Base-by-base conservation (phyloP, 164 flowering plant species). In the Tetrastigma voinierianum region DNA sequence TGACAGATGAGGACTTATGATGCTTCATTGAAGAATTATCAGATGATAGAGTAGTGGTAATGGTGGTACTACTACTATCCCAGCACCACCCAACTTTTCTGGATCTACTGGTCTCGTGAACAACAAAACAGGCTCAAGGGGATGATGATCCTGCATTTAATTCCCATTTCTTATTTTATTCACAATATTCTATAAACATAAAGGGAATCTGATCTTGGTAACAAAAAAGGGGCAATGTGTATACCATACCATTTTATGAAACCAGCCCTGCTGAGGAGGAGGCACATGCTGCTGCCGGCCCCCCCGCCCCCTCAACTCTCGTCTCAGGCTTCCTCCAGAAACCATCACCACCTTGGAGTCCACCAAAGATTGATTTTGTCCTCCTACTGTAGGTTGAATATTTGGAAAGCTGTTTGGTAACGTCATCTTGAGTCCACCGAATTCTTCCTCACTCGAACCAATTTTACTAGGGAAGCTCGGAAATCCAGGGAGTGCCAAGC, bases 361-460 rank as follows among this genome's bases (percentile, higher is more conserved):
- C 1, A 58, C 15, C 15, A 74, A 78, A 71, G 81, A 77, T 19
- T 55, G 65, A 78, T 76, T 81, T 59, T 76, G 90, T 43, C 53
- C 52, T 43, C 53, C 52, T 51, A 78, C 61, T 70, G 78, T 70
- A 60, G 83, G 82, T 59, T 82, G 84, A n/a, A 59, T 57, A 19
- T 69, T 84, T 14, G 75, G 83, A 58, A 79, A 83, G 68, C 68
- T 73, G 67, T 67, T 85, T 25, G 77, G 77, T 67, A 78, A 82
- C 73, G 61, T 93, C 97, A 76, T 93, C 97, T 19, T 19, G 95
- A 87, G 64, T 93, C 97, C 58, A 84, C 60, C 60, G 70, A 80
- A 84, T 66, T 96, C 96, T 56, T 96, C 98, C 70, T 96, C 99
- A 66, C 88, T 81, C 46, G 92, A 87, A 57, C 75, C 94, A 68